These are phyloP conservation scores for Pseudonitzschia delicatissima DNA, from an alignment of 108 stramenopile genomes.

Conservation along the genomic window DNA sequence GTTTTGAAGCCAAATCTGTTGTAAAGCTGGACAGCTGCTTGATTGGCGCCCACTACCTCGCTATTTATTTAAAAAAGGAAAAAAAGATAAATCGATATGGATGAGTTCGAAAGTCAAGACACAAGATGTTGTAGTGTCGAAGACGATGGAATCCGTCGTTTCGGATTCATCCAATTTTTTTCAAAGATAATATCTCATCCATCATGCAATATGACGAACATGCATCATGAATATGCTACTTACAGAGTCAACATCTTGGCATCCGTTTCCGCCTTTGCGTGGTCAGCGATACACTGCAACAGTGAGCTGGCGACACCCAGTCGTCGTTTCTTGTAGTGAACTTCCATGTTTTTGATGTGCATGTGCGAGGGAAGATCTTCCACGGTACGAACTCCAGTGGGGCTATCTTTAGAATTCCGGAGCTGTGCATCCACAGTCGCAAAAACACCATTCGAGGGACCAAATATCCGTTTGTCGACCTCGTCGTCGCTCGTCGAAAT, in stretches of 20 bases:
- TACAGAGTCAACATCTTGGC: slow-evolving; percentile 37
- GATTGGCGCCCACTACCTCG: slow-evolving; percentile 22
- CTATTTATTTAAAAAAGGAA: not conserved
- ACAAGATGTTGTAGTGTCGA: too few relatives aligned
- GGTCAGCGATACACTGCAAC: slow-evolving; percentile 26
- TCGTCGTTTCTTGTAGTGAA: slow-evolving; percentile 22
- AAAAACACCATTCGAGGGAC: slow-evolving; percentile 20
- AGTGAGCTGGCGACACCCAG: slow-evolving; percentile 25
- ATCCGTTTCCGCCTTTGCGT: slow-evolving; percentile 24
- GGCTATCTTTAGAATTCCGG: slow-evolving; percentile 23
- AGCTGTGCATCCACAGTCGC: slow-evolving; percentile 31
- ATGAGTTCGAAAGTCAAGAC: too few relatives aligned
- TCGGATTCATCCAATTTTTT: too few relatives aligned
- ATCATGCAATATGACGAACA: too few relatives aligned
- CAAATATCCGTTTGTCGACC: slow-evolving; percentile 5
- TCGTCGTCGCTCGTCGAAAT: slow-evolving; percentile 13
- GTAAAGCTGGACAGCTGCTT: slow-evolving; percentile 24
- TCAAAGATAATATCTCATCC: too few relatives aligned
- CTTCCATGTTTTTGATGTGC: slow-evolving; percentile 39
- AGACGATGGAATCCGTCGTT: too few relatives aligned
- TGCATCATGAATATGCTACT: too few relatives aligned
- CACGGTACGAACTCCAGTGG: slow-evolving; percentile 15
- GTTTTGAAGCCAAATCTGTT: slow-evolving; percentile 18
- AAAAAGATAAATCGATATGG: not conserved
- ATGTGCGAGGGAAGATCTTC: slow-evolving; percentile 28